Conservation (phyloP, 495 filamentous ascomycete genomes). For the Penicillium pulvis region DNA sequence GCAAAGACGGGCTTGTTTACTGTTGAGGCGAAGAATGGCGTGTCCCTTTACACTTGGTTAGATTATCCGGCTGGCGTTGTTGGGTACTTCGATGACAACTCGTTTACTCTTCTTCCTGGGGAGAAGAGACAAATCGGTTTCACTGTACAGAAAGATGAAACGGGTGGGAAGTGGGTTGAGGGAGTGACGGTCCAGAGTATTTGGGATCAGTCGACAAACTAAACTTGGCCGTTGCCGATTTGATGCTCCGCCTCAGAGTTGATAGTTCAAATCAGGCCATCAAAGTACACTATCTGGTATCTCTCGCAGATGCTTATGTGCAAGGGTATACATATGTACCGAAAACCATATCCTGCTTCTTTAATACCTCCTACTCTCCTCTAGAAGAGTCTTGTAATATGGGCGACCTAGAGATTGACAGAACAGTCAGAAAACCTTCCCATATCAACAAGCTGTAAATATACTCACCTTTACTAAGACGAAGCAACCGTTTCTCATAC, state of each 20-base stretch:
- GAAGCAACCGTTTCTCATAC: constrained; percentile 48
- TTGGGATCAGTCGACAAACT: constrained; percentile 59
- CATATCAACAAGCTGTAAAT: background rate
- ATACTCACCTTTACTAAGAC: constrained; percentile 38
- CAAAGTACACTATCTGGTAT: background rate
- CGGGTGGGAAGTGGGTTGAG: constrained; percentile 51
- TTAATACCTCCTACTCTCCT: background rate
- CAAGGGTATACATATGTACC: background rate
- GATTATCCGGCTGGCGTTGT: constrained; percentile 59
- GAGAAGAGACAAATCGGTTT: constrained; percentile 53
- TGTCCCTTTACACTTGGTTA: constrained; percentile 70
- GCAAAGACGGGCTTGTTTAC: constrained; percentile 46
- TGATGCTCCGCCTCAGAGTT: too few relatives aligned
- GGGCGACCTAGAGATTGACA: background rate
- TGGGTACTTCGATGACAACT: constrained; percentile 63
- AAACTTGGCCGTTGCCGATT: background rate
- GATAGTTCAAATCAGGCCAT: too few relatives aligned
- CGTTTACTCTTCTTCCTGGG: constrained; percentile 57
- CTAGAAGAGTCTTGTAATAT: background rate
- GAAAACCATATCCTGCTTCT: background rate
- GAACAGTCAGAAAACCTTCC: background rate
- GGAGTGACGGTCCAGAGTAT: constrained; percentile 62
- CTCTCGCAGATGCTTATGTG: background rate
- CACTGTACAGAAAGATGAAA: constrained; percentile 51
- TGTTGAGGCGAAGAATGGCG: constrained; percentile 56